These are phyloP conservation scores for Flaveria floridana DNA, from an alignment of 140 eudicot species.

Conservation along the genomic window DNA sequence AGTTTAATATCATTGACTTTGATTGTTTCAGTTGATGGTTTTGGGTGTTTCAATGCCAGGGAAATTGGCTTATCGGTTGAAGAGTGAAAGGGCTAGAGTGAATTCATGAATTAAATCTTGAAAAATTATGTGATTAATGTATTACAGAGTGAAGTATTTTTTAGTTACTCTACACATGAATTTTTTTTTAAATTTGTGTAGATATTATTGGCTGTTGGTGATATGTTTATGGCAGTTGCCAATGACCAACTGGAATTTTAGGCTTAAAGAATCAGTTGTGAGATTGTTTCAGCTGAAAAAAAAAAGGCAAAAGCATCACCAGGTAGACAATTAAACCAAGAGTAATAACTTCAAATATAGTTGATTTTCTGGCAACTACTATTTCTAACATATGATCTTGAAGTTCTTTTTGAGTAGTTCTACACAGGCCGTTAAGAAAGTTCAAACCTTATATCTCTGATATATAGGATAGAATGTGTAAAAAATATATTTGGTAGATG, in stretches of 20 bases:
- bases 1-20: not conserved
- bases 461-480: too few species aligned
- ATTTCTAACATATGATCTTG: conserved; percentile 49
- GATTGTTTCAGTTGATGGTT: not conserved
- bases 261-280: conserved; percentile 93
- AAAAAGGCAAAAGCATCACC: conserved; percentile 89
- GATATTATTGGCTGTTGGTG: conserved; percentile 94
- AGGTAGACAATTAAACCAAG: conserved; percentile 49
- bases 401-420: conserved; percentile 73
- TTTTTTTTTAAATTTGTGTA: conserved; percentile 27
- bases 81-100: conserved; percentile 82
- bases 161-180: conserved; percentile 8
- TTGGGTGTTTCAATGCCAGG: conserved; percentile 45
- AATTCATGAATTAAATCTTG: conserved; percentile 18
- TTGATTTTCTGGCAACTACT: conserved; percentile 21
- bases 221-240: conserved; percentile 41
- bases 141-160: not conserved
- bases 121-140: not conserved
- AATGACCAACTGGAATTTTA: conserved; percentile 15
- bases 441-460: too few species aligned
- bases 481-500: too few species aligned
- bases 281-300: conserved; percentile 79
- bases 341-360: not conserved
- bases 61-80: conserved; percentile 79
- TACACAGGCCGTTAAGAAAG: conserved; percentile 88